Evolutionary conservation across 306 rosid species (phyloP), one percentile per base, ranked within the genome.

Genomic region (Citrullus mucosospermus): DNA sequence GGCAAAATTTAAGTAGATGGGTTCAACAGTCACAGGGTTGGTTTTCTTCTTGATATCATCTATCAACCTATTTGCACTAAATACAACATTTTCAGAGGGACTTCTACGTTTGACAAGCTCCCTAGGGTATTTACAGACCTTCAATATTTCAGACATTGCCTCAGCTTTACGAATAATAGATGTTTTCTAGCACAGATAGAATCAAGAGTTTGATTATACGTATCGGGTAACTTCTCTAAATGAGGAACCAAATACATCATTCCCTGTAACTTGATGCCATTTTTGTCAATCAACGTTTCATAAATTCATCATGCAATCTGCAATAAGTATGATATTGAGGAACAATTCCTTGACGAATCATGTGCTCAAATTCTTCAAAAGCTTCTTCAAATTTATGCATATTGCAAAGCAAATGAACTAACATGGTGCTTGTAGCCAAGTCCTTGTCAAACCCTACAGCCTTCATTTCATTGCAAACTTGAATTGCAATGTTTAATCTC

Each of bases 301-400:
- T 84, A 54, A 95, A 70, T 77, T 80, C 96, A 43, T 83, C 83
- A 43, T 82, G 80, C 88, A 92, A 59, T 84, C 88, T 88, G 82
- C 84, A 90, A 76, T 91, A 95, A 76, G 99, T 92, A 51, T 90
- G 90, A 91, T 91, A 92, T 78, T 90, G 96, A 75, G 97, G 97
- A 85, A 87, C 86, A 72, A 91, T 51, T 57, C 97, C 97, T 85
- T 92, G 91, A 22, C 89, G 77, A 80, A 91, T 88, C 99, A 91
- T 88, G 88, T 90, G 88, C 83, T 84, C 90, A 78, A 92, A 92
- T 80, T 89, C 96, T 2, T 61, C 81, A 83, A 82, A 86, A 79
- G 97, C 97, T 85, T 87, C 97, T 80, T 87, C 87, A 58, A 86
- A 82, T 77, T 85, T 87, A 73, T 80, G 95, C 97, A 91, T 75